A percentile compares a stretch with the other conserved stretches of the same genome.
These are phyloP conservation scores for Yamadazyma philogaea DNA, from an alignment of 805 yeast species.

Conservation along the genomic window DNA sequence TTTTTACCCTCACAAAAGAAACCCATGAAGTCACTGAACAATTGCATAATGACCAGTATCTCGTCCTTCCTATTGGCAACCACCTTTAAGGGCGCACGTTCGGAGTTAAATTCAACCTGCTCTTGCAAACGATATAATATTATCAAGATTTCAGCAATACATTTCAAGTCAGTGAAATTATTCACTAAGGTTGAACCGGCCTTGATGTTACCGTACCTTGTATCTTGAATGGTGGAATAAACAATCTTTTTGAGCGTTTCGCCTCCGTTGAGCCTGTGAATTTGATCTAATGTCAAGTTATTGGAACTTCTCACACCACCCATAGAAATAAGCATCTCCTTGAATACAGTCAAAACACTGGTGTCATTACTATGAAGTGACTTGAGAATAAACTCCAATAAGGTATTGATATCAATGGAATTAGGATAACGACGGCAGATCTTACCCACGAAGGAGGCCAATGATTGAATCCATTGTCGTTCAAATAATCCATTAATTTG, in stretches of 20 bases:
- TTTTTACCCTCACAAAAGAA: slow-evolving; percentile 40
- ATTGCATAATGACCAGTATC: slow-evolving; percentile 59
- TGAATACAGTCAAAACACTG: slow-evolving; percentile 59
- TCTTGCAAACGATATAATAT: slow-evolving; percentile 51
- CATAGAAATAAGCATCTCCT: slow-evolving; percentile 66
- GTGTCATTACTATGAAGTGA: slow-evolving; percentile 59
- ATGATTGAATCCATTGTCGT: slow-evolving; percentile 80
- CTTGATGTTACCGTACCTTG: slow-evolving; percentile 43
- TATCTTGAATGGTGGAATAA: slow-evolving; percentile 57
- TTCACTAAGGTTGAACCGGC: slow-evolving; percentile 53
- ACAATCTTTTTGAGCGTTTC: slow-evolving; percentile 53
- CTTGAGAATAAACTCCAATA: slow-evolving; percentile 58
- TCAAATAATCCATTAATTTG: slow-evolving; percentile 81
- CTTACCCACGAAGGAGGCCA: slow-evolving; percentile 75
- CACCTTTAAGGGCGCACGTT: slow-evolving; percentile 59
- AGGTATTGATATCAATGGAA: slow-evolving; percentile 57
- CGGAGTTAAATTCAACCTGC: slow-evolving; percentile 33
- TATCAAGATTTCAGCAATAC: slow-evolving; percentile 62
- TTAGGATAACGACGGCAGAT: slow-evolving; percentile 53
- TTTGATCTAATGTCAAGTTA: slow-evolving; percentile 64
- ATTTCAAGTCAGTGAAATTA: slow-evolving; percentile 41
- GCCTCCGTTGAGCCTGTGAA: slow-evolving; percentile 65
- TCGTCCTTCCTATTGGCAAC: slow-evolving; percentile 73
- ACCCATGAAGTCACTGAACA: slow-evolving; percentile 54
- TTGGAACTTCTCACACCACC: slow-evolving; percentile 74